Evolutionary conservation across 225 moss, liverwort and hornwort genomes (phyloP).

Genomic region (Bryoerythrophyllum caledonicum): DNA sequence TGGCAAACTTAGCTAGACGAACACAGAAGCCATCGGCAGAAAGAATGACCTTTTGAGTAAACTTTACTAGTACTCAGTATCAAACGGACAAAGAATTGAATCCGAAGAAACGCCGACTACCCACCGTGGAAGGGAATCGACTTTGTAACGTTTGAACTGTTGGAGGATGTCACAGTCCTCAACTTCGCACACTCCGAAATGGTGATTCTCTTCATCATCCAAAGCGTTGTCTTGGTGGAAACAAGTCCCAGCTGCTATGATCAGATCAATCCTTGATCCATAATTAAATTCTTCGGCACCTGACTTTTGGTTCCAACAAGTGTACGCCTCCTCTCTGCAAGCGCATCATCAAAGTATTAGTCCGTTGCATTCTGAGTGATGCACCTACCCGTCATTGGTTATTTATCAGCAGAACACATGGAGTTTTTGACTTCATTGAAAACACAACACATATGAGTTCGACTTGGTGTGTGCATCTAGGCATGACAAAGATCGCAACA

Average conservation of each 20-base stretch:
- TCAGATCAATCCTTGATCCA: slow-evolving; percentile 87
- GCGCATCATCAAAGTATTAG: background rate
- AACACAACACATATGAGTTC: background rate
- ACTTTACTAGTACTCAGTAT: background rate
- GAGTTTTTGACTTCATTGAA: background rate
- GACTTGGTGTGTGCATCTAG: background rate
- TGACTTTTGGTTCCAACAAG: slow-evolving; percentile 82
- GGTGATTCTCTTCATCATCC: slow-evolving; percentile 47
- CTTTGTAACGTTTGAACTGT: slow-evolving; percentile 78
- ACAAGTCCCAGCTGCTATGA: slow-evolving; percentile 83
- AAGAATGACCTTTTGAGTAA: background rate
- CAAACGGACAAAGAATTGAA: slow-evolving; percentile 11
- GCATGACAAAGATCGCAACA: background rate
- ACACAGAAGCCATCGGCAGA: background rate
- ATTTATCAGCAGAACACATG: background rate
- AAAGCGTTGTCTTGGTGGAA: slow-evolving; percentile 41
- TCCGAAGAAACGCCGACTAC: slow-evolving; percentile 8
- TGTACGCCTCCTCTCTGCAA: slow-evolving; percentile 78
- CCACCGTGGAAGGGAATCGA: slow-evolving; percentile 82
- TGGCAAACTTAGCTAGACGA: slow-evolving; percentile 15
- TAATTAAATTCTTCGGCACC: slow-evolving; percentile 98
- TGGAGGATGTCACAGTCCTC: slow-evolving; percentile 71
- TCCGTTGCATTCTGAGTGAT: background rate
- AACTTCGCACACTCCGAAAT: slow-evolving; percentile 87
- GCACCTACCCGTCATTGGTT: background rate